Conservation (phyloP, 306 rosid species). For the Lathyrus aphaca region DNA sequence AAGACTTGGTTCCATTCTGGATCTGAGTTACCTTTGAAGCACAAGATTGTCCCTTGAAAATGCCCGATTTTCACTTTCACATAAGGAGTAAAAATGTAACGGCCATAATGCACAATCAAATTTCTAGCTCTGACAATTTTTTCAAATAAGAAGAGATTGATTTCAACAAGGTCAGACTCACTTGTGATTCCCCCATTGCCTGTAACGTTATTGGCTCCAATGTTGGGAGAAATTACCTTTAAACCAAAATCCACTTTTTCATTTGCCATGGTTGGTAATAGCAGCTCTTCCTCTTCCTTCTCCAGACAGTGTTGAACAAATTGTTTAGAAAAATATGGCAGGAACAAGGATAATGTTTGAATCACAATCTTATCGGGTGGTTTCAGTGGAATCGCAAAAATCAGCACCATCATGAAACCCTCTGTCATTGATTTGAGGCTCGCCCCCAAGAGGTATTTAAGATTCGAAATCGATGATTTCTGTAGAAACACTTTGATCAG, state of each 20-base stretch:
- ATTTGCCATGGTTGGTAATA: conserved; percentile 16
- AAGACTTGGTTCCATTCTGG: conserved; percentile 51
- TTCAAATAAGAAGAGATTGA: conserved; percentile 39
- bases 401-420: too few relatives aligned
- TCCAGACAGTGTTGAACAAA: too few relatives aligned
- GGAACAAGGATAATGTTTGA: too few relatives aligned
- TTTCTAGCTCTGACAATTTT: conserved; percentile 43
- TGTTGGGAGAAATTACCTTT: conserved; percentile 42
- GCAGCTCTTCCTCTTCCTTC: too few relatives aligned
- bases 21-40: conserved; percentile 1
- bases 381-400: too few relatives aligned
- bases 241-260: conserved; percentile 32
- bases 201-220: conserved; percentile 18
- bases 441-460: too few relatives aligned
- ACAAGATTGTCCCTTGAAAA: conserved; percentile 22
- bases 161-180: conserved; percentile 43
- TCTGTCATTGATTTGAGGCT: too few relatives aligned
- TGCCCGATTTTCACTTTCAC: conserved; percentile 43
- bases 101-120: neutral
- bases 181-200: conserved; percentile 34
- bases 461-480: too few relatives aligned
- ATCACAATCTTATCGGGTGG: too few relatives aligned
- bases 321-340: too few relatives aligned
- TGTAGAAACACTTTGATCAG: too few relatives aligned
- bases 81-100: conserved; percentile 24